These are phyloP conservation scores for Fusarium nanum DNA, from an alignment of 2,329 filamentous ascomycete species.

Conservation along the genomic window DNA sequence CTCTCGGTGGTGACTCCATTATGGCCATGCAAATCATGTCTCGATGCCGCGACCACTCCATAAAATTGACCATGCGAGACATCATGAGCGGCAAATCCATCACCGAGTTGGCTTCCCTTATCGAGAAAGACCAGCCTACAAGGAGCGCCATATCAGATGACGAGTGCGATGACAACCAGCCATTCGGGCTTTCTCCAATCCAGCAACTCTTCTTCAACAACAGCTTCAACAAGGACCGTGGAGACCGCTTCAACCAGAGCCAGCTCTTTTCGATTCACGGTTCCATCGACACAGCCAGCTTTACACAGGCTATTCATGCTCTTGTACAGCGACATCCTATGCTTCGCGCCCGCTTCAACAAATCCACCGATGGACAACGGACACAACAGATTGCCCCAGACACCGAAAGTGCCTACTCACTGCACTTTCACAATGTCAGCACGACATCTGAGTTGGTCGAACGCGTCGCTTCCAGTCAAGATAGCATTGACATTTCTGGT, in stretches of 20 bases:
- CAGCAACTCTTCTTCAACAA: constrained; percentile 57
- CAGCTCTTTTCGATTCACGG: constrained; percentile 52
- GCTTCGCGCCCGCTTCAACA: constrained; percentile 51
- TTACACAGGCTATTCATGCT: constrained; percentile 40
- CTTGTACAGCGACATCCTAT: constrained; percentile 51
- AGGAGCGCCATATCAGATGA: not conserved
- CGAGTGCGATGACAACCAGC: not conserved
- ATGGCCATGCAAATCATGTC: constrained; percentile 58
- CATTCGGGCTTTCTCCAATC: constrained; percentile 57
- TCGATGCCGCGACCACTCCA: constrained; percentile 47
- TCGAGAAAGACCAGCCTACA: not conserved
- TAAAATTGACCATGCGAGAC: constrained; percentile 50
- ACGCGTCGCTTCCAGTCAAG: constrained; percentile 9
- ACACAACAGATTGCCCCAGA: constrained; percentile 42
- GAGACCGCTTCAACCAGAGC: constrained; percentile 59
- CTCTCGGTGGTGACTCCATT: constrained; percentile 59
- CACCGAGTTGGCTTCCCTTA: constrained; percentile 34
- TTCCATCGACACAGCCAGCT: constrained; percentile 4
- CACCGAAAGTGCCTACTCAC: constrained; percentile 30
- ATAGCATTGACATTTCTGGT: not conserved
- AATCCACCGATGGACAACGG: constrained; percentile 19
- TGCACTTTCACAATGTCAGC: constrained; percentile 32
- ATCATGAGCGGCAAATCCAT: constrained; percentile 49
- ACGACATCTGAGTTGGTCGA: constrained; percentile 5
- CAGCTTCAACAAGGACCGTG: constrained; percentile 35